Base-by-base conservation (phyloP, 768 basidiomycete genomes). In the Macrolepiota dolichaula region DNA sequence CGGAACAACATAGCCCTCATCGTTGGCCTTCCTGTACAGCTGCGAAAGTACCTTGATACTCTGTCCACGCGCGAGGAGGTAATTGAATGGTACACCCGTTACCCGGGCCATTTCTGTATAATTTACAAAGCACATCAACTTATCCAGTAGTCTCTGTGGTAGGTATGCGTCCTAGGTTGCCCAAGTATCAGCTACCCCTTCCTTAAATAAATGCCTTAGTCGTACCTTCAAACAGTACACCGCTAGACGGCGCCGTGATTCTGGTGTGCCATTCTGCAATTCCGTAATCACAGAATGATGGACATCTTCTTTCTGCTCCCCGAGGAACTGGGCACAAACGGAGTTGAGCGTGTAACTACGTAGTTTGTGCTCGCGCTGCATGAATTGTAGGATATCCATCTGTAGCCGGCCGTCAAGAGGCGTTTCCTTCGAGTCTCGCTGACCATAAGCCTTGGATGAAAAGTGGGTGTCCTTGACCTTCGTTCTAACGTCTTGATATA, bases 21-120 rank as follows among this genome's bases (percentile, higher is more conserved):
- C 88, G 57, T 93, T 94, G 17, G 96, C 96, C 73, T 89, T 94
- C 53, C 97, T 87, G 76, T 85, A 98, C 5, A 99, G 81, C 71
- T 99, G 97, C 9, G 95, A 97, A 58, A 99, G 80, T 50, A 99
- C 97, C 71, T 98, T 99, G 82, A 99, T 98, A 44, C 96, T 98
- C 72, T 99, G 97, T 1, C 97, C 97, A 42, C 96, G 86, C 19
- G 95, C 82, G 7, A 99, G 81, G 6, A 99, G 82, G 71, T 86
- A 98, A 69, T 98, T 98, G 84, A 99, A 99, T 0, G 97, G 97
- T 11, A 99, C 95, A n/a, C 97, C 97, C 0, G 97, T 99, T 3
- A 99, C 97, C 72, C 97, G 92, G n/a, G 97, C 84, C 97, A 99
- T 98, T 73, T 99, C 97, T 50, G 86, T 89, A 70, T 97, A 98